These are phyloP conservation scores for Psilocybe cyanescens DNA, from an alignment of 768 basidiomycete species.

Conservation along the genomic window DNA sequence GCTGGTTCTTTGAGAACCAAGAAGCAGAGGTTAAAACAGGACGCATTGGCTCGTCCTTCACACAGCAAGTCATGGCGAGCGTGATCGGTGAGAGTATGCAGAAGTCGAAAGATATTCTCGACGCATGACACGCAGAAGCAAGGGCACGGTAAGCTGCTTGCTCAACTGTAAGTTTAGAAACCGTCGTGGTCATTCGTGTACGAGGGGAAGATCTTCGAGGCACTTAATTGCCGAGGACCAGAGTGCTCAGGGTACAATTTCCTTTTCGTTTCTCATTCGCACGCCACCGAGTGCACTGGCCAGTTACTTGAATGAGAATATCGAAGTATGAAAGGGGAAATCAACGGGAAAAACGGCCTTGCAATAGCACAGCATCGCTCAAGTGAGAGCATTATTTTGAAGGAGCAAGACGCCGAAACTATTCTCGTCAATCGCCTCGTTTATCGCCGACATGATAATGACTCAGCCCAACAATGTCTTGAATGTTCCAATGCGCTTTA, in stretches of 20 bases:
- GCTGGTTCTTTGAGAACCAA: not conserved
- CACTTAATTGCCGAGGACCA: constrained; percentile 4
- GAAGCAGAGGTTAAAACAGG: constrained; percentile 2
- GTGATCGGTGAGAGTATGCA: constrained; percentile 1
- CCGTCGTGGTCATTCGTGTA: not conserved
- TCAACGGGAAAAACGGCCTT: not conserved
- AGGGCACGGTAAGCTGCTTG: not conserved
- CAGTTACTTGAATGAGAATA: not conserved
- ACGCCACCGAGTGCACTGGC: not conserved
- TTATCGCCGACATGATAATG: no score
- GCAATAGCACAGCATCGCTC: no score
- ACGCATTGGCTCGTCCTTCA: not conserved
- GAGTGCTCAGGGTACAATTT: not conserved
- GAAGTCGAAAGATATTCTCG: not conserved
- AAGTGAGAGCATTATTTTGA: no score
- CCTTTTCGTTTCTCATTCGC: not conserved
- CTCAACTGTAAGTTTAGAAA: constrained; percentile 5
- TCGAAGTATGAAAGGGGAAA: not conserved
- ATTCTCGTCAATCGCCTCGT: no score
- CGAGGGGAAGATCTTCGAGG: not conserved
- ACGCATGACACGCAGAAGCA: not conserved
- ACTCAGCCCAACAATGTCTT: no score
- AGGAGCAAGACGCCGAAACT: no score
- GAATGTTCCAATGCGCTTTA: no score
- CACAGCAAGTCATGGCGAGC: not conserved